Percentiles rank a stretch among this genome's conserved stretches.
These are phyloP conservation scores for Saksenaea vasiformis DNA, from an alignment of 371 early-diverging fungal genomes.

Conservation along the genomic window DNA sequence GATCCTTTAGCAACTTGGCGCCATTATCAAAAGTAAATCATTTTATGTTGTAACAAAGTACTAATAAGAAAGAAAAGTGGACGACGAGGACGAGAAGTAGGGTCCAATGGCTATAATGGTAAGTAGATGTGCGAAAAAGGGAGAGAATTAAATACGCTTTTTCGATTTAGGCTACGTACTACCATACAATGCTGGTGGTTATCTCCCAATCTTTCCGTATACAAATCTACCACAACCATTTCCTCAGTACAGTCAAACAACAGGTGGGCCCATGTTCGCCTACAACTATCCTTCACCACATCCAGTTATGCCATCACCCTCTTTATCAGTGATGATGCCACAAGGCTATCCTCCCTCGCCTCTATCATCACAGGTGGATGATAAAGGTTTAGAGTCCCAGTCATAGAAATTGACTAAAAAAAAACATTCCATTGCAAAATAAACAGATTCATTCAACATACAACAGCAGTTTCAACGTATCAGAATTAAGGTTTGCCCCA, in stretches of 20 bases:
- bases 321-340: not conserved
- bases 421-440: not conserved
- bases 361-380: constrained; percentile 1
- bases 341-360: not conserved
- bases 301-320: not conserved
- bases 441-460: not conserved
- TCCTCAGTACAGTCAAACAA: not conserved
- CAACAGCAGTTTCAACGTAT: not conserved
- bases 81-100: not conserved
- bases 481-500: not conserved
- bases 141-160: not conserved
- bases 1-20: constrained; percentile 53
- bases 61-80: not conserved
- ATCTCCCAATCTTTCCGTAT: not conserved
- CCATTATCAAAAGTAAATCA: constrained; percentile 11
- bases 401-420: not conserved
- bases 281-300: constrained; percentile 1
- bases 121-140: not conserved
- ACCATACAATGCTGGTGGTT: not conserved
- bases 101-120: not conserved
- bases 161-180: not conserved
- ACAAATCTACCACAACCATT: not conserved
- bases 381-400: not conserved
- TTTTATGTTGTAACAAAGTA: not conserved
- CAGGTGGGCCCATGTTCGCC: not conserved